These are phyloP conservation scores for Atkinsonella hypoxylon DNA, from an alignment of 2,329 filamentous ascomycete species.

Conservation along the genomic window DNA sequence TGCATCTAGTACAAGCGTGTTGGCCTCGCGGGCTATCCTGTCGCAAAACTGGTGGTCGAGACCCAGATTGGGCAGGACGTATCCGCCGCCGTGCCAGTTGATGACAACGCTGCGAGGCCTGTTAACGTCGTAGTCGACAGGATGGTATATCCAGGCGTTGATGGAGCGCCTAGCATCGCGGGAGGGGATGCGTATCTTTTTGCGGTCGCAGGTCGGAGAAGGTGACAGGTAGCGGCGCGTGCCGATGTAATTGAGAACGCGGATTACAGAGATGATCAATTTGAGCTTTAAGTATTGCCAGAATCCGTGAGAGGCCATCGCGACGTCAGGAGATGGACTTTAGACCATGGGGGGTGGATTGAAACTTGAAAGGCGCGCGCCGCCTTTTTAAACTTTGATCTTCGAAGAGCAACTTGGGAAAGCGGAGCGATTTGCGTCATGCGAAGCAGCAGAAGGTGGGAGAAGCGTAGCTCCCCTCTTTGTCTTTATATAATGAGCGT, in stretches of 20 bases:
- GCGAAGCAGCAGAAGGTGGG: no score
- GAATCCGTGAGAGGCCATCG: background rate
- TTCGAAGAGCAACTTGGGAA: no score
- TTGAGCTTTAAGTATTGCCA: conserved; percentile 8
- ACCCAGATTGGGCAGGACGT: conserved; percentile 23
- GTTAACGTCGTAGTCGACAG: background rate
- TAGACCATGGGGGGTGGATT: no score
- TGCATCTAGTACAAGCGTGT: conserved; percentile 17
- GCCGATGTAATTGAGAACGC: conserved; percentile 9
- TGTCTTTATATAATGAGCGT: no score
- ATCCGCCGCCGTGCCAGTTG: conserved; percentile 26
- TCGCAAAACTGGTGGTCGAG: conserved; percentile 26
- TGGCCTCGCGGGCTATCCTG: conserved; percentile 16
- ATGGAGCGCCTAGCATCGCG: conserved; percentile 17
- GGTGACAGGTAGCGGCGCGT: conserved; percentile 8
- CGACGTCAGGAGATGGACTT: background rate
- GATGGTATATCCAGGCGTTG: conserved; percentile 17
- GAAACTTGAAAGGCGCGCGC: no score
- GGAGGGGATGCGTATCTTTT: conserved; percentile 14
- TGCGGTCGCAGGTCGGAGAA: conserved; percentile 8
- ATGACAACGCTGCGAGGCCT: conserved; percentile 17
- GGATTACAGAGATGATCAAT: conserved; percentile 7
- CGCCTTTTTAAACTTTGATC: no score
- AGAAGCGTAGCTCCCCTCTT: no score
- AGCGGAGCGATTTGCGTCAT: no score